Evolutionary conservation across 495 filamentous ascomycete species (phyloP), one percentile per base, ranked within the genome.

Genomic region (Xylaria nigripes): DNA sequence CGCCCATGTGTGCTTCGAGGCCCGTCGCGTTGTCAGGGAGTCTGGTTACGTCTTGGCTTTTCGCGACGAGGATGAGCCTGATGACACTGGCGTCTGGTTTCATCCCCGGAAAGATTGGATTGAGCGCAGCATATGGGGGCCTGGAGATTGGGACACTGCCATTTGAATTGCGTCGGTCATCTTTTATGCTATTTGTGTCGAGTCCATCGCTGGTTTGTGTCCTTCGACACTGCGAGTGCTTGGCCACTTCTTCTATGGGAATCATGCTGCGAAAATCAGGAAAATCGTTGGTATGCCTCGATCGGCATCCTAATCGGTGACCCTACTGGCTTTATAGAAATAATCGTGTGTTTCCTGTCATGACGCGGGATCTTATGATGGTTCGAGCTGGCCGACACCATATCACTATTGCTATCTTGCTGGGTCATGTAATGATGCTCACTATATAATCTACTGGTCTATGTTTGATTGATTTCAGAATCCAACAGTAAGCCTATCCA

Each of bases 31-130:
- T n/a, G 63, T 65, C 19, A 29, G 41, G 16, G 50, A 58, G 41
- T 44, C 57, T 4, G 63, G 63, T 10, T 62, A 62, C 34, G 34
- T 56, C 10, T 55, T 66, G 30, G 52, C 55, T 1, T 65, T 66
- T 41, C 59, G 57, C 18, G 58, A 58, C 15, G 53, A 57, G 34
- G 52, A 60, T 38, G 25, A 58, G 23, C 51, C 59, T 0, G 51
- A 48, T 29, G 61, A 66, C n/a, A 34, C 65, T 0, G 65, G 65
- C 0, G 56, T 65, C 1, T 68, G 57, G 55, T 66, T 64, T 38
- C 52, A 64, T 21, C 65, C 63, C 5, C 48, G 46, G 6, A 45
- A 34, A 2, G 65, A 68, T 48, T 23, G 55, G 27, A 53, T 66
- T 23, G 57, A 65, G 42, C 45, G 46, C 21, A 65, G 55, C 18